phyloP scores from a whole-genome alignment of 768 basidiomycete genomes.

The Suillus cothurnatus region DNA sequence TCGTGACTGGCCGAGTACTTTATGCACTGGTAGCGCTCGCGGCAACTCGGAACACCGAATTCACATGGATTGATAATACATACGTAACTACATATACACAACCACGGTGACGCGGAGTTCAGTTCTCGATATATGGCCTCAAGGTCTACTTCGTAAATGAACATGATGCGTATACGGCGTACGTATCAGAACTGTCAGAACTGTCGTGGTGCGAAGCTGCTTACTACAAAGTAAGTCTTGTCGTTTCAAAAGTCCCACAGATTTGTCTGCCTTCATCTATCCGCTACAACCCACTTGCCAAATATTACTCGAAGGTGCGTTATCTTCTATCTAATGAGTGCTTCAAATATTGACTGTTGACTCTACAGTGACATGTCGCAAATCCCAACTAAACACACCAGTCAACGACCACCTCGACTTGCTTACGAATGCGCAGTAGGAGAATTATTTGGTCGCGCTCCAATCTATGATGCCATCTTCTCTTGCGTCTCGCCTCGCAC shows the following conservation, averaged over 20 bases:
- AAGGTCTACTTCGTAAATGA: not conserved
- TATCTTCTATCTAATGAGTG: not conserved
- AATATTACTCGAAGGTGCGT: not conserved
- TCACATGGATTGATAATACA: not conserved
- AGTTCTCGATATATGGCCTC: not conserved
- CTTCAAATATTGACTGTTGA: not conserved
- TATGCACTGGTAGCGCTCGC: not conserved
- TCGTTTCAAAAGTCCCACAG: not conserved
- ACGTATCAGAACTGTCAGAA: not conserved
- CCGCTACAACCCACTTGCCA: not conserved
- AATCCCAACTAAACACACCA: not conserved
- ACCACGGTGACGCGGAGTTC: not conserved
- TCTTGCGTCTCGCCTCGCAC: constrained; percentile 19
- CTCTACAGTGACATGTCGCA: not conserved
- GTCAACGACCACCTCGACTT: not conserved
- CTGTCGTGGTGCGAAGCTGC: not conserved
- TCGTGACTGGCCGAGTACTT: too few relatives aligned
- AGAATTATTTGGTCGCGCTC: constrained; percentile 11
- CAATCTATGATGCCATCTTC: constrained; percentile 15
- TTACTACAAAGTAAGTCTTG: not conserved
- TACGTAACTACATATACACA: not conserved
- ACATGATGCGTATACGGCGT: not conserved
- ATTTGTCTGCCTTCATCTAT: not conserved
- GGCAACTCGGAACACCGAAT: not conserved
- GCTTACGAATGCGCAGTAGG: not conserved